Evolutionary conservation across 352 stramenopile species (phyloP), one percentile per base, ranked within the genome.

Genomic region (Phytophthora hybrid): DNA sequence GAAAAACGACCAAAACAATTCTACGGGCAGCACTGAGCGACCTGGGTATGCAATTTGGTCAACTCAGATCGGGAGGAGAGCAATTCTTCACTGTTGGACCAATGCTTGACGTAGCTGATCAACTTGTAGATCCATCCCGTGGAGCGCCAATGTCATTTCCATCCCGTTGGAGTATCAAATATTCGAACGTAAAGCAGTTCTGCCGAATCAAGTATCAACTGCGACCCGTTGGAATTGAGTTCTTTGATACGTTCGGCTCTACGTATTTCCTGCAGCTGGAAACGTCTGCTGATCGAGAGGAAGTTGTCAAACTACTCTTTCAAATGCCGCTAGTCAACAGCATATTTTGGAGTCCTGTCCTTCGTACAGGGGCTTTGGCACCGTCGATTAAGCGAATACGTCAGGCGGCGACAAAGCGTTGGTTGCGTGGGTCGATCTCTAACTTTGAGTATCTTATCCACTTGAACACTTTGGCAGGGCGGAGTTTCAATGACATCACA

Each of bases 401-500:
- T 3, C 85, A 93, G 52, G 68, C 81, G 9, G 66, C 91, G 6
- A 93, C 84, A 18, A 95, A 95, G 59, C 79, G 85, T 32, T 95
- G 88, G 88, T 51, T 89, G 11, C 84, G 88, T 16, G 87, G 89
- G 0, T 60, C 59, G 0, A 89, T 95, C 18, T 93, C 87, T 1
- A 95, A 94, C 65, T 99, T 99, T 77, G 98, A 99, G 68, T 99
- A 99, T 74, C 78, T 99, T 18, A 97, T 99, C 57, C 88, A 98
- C 74, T 78, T 99, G 34, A 99, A 99, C 78, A 97, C 95, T 0
- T 79, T 99, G 8, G 97, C 96, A 4, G 98, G 98, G 4, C 79
- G 98, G 52, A 99, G 87, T 61, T 99, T 98, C 72, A 99, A 99
- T 80, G 97, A 99, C 65, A 94, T 99, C n/a, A 99, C 94, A 44